Evolutionary conservation across 1,139 yeast species (phyloP), one percentile per base, ranked within the genome.

Genomic region (Taphrina betulina): DNA sequence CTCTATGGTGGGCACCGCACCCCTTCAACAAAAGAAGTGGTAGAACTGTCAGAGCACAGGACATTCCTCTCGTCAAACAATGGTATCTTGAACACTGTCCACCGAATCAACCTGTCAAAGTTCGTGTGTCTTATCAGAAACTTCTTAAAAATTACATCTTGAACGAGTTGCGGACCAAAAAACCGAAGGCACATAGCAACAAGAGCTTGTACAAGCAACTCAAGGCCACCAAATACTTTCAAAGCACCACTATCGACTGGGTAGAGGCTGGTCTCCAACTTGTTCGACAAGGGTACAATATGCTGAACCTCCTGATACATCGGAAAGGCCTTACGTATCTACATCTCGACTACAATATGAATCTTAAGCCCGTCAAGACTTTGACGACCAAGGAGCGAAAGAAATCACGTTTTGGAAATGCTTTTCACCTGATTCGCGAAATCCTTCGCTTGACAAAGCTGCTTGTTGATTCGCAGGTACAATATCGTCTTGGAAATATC

Each of bases 231-330:
- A 89, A 87, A 64, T 94, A 80, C 68, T 94, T 94, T 70, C 95
- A 89, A 65, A 85, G 85, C 65, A 92, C 98, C 0, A 78, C 89
- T 0, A 83, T 92, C 51, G 98, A 92, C 68, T 94, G 99, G 99
- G 94, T 92, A 1, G 99, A 94, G 68, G 98, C 97, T 1, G 98
- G 96, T 24, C 72, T 92, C 57, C 98, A 92, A 69, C 81, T 94
- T 1, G 86, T 96, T 66, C 78, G 82, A 34, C 99, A 94, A 69
- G 98, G 98, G 0, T 87, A 84, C 68, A 90, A 89, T 63, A 90
- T 92, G 95, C 76, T 94, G 43, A 92, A 90, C 67, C 72, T 94
- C 35, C 73, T 94, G 62, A 88, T 94, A 45, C 98, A 94, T 69
- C 79, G 90, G 65, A 84, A 87, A 65, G 98, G 98, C 0, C 73